phyloP scores from a whole-genome alignment of 441 rosid species.

The Manihot esculenta region DNA sequence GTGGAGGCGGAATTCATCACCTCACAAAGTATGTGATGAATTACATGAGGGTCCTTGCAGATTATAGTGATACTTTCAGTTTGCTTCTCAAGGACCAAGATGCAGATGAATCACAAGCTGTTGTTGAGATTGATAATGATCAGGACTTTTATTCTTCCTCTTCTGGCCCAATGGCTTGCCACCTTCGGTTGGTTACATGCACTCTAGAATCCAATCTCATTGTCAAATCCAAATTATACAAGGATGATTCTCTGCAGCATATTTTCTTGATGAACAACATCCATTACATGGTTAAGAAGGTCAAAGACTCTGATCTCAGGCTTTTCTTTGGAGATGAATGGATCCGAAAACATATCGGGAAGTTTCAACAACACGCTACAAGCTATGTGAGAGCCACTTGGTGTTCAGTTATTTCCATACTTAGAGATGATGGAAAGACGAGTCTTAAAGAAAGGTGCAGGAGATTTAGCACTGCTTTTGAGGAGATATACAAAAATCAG shows the following conservation, averaged over 20 bases:
- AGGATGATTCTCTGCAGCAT: conserved; percentile 41
- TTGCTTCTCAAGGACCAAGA: conserved; percentile 45
- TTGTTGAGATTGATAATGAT: conserved; percentile 28
- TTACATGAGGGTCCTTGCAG: conserved; percentile 56
- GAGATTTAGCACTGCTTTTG: conserved; percentile 57
- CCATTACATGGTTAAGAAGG: conserved; percentile 77
- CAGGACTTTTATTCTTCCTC: conserved; percentile 35
- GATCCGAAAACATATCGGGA: conserved; percentile 67
- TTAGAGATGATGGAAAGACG: conserved; percentile 43
- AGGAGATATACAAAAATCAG: conserved; percentile 69
- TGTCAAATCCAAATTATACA: conserved; percentile 56
- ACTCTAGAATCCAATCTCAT: conserved; percentile 54
- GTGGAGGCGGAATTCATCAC: conserved; percentile 71
- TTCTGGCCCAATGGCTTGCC: conserved; percentile 53
- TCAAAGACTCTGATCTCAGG: conserved; percentile 60
- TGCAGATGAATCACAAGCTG: conserved; percentile 33
- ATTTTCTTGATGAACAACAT: conserved; percentile 73
- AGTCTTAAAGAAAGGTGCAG: conserved; percentile 53
- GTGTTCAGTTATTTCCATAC: conserved; percentile 54
- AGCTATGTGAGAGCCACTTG: conserved; percentile 67
- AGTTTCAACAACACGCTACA: conserved; percentile 57
- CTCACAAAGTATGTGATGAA: conserved; percentile 80
- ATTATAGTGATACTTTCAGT: conserved; percentile 53
- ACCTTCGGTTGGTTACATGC: conserved; percentile 47
- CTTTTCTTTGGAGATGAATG: conserved; percentile 74